A percentile compares a stretch with the other conserved stretches of the same genome.
Evolutionary conservation across 83 land plant genomes (phyloP).

Genomic region (Picea abies): DNA sequence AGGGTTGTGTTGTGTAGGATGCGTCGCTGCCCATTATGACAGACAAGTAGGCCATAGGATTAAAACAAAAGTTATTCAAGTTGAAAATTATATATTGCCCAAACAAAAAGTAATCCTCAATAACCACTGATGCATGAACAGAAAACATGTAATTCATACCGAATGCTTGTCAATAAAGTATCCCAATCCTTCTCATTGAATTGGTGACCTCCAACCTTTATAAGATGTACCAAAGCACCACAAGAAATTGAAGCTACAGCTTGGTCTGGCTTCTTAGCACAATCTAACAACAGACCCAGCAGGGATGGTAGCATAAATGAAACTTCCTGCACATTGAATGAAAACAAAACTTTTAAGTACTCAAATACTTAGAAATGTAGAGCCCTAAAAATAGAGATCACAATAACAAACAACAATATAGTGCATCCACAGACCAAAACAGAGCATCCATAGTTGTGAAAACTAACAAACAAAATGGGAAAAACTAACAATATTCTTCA

Average conservation of each 20-base stretch:
- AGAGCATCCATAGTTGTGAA: not conserved
- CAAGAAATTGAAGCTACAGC: slow-evolving; percentile 83
- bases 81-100: not conserved
- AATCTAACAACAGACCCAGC: slow-evolving; percentile 79
- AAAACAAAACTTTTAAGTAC: not conserved
- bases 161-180: slow-evolving; percentile 77
- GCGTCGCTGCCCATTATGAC: slow-evolving; percentile 67
- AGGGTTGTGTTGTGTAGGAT: slow-evolving; percentile 91
- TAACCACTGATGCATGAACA: not conserved
- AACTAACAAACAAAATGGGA: not conserved
- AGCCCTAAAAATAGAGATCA: not conserved
- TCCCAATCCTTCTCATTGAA: slow-evolving; percentile 91
- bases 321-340: slow-evolving; percentile 65
- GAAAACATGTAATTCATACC: slow-evolving; percentile 37
- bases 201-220: slow-evolving; percentile 95
- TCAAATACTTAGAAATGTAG: not conserved
- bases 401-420: not conserved
- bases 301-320: slow-evolving; percentile 92
- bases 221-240: slow-evolving; percentile 91
- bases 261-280: slow-evolving; percentile 88
- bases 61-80: not conserved
- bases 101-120: not conserved
- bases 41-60: not conserved
- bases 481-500: too few relatives aligned
- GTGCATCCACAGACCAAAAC: not conserved